Conservation (phyloP, 441 rosid genomes). For the Rhodomyrtus psidioides region DNA sequence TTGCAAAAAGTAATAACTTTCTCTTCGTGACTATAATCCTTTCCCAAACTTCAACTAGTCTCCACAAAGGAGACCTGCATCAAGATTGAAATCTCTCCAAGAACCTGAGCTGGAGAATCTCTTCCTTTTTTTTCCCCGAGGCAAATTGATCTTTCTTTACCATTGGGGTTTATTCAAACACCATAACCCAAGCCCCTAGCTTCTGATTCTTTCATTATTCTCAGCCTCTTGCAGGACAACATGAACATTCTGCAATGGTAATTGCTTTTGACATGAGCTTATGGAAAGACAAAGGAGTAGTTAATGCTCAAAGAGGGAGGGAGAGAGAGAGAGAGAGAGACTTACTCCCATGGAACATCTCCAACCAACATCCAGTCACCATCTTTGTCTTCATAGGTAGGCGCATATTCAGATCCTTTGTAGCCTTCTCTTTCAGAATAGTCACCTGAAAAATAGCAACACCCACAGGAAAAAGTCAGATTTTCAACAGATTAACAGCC, state of each 20-base stretch:
- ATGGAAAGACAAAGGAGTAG: not conserved
- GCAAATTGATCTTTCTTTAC: not conserved
- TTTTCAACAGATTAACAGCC: not conserved
- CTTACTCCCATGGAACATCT: slow-evolving; percentile 88
- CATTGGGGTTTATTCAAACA: slow-evolving; percentile 14
- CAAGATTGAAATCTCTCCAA: not conserved
- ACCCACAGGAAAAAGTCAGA: not conserved
- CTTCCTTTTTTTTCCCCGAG: not conserved
- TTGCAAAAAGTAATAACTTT: not conserved
- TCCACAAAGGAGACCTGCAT: not conserved
- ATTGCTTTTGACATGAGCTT: slow-evolving; percentile 2
- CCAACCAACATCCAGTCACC: slow-evolving; percentile 94
- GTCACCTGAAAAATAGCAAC: slow-evolving; percentile 23
- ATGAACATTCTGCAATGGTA: slow-evolving; percentile 51
- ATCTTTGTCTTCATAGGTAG: slow-evolving; percentile 87
- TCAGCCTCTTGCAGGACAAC: slow-evolving; percentile 55
- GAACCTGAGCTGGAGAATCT: not conserved
- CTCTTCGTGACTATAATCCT: not conserved
- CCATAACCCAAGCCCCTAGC: slow-evolving; percentile 38
- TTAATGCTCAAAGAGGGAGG: not conserved
- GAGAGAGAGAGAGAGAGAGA: not conserved
- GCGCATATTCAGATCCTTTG: slow-evolving; percentile 70
- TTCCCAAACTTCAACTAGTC: not conserved
- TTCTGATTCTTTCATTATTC: slow-evolving; percentile 73
- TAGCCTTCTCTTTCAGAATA: slow-evolving; percentile 81